phyloP scores from a whole-genome alignment of 2,329 filamentous ascomycete species.

The Pseudogymnoascus sp. region DNA sequence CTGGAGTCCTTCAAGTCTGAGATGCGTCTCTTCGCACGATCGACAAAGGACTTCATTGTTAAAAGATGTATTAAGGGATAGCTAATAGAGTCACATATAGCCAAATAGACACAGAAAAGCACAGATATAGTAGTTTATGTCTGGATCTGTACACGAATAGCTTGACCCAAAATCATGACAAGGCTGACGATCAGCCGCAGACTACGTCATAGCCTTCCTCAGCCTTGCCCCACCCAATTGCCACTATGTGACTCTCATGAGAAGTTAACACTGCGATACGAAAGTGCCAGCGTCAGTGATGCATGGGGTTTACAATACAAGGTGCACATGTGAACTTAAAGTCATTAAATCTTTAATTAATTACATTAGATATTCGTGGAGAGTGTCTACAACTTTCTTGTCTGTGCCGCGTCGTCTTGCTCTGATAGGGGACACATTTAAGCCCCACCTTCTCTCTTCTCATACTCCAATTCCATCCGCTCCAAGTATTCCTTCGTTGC shows the following conservation, averaged over 20 bases:
- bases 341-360: neutral
- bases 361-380: neutral
- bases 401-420: neutral
- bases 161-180: neutral
- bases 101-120: neutral
- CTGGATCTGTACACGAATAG: neutral
- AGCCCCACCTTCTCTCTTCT: neutral
- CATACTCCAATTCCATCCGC: neutral
- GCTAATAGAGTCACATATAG: neutral
- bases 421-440: neutral
- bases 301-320: neutral
- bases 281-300: neutral
- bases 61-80: neutral
- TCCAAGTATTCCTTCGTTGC: neutral
- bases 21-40: slow-evolving; percentile 29
- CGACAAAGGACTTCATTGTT: slow-evolving; percentile 31
- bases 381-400: neutral
- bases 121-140: neutral
- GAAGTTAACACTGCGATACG: neutral
- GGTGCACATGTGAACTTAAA: neutral
- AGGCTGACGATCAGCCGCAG: neutral
- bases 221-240: neutral
- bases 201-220: neutral
- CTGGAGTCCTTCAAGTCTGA: slow-evolving; percentile 18
- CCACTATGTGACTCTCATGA: neutral